These are phyloP conservation scores for Komagataea norvegica DNA, from an alignment of 1,139 yeast species.

Conservation along the genomic window DNA sequence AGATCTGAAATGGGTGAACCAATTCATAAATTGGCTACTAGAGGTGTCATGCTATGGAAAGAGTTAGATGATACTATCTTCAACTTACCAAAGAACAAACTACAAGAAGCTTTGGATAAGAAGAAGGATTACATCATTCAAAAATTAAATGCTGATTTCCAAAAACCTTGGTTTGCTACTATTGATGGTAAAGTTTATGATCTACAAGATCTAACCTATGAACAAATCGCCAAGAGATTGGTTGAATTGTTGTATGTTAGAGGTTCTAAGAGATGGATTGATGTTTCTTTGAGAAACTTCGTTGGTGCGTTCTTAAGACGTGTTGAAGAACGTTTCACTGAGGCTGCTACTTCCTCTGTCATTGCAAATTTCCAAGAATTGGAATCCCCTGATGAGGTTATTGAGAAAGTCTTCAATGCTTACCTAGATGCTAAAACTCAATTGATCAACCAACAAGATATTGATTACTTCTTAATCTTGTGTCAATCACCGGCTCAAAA, in stretches of 20 bases:
- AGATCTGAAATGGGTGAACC: conserved; percentile 99
- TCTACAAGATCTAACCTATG: conserved; percentile 91
- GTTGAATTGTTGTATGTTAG: conserved; percentile 85
- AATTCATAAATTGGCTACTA: conserved; percentile 95
- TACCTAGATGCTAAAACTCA: conserved; percentile 76
- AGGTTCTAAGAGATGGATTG: conserved; percentile 85
- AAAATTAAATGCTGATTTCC: conserved; percentile 88
- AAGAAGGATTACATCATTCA: conserved; percentile 84
- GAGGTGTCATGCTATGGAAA: conserved; percentile 96
- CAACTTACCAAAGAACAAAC: conserved; percentile 83
- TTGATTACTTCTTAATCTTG: conserved; percentile 83
- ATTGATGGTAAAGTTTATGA: conserved; percentile 74
- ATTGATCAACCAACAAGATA: conserved; percentile 90
- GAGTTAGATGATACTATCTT: conserved; percentile 94
- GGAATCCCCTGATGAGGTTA: conserved; percentile 57
- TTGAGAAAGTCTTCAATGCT: conserved; percentile 55
- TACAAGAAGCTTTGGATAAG: conserved; percentile 72
- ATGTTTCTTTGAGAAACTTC: conserved; percentile 77
- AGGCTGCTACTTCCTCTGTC: conserved; percentile 51
- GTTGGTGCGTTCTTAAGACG: conserved; percentile 85
- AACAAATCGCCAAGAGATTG: conserved; percentile 82
- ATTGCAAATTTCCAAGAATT: conserved; percentile 71
- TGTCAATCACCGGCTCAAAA: conserved; percentile 85
- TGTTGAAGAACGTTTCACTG: conserved; percentile 92
- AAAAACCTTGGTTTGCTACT: conserved; percentile 90